A percentile compares a stretch with the other conserved stretches of the same genome.
These are phyloP conservation scores for Arachnomyces sp. DNA, from an alignment of 2,329 filamentous ascomycete genomes.

Conservation along the genomic window DNA sequence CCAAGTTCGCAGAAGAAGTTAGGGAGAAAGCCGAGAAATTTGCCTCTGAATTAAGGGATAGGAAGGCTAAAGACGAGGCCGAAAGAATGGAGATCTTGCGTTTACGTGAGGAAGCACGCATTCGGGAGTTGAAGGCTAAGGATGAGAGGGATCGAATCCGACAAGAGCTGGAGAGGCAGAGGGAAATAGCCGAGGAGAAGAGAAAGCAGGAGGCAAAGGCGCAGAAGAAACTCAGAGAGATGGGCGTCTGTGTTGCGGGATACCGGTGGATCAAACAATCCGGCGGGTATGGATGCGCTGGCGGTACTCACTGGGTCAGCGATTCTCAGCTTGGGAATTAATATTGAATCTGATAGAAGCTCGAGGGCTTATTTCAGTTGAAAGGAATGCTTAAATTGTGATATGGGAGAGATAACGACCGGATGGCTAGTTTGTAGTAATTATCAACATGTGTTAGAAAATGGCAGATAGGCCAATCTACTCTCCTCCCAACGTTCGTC, in stretches of 20 bases:
- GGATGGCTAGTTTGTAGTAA: too few relatives aligned
- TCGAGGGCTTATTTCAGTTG: too few relatives aligned
- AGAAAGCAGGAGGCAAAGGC: slow-evolving; percentile 31
- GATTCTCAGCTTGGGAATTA: slow-evolving; percentile 25
- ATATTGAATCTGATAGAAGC: too few relatives aligned
- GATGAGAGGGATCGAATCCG: slow-evolving; percentile 14
- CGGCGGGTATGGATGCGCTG: slow-evolving; percentile 54
- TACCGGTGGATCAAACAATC: slow-evolving; percentile 54
- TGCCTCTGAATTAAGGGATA: background rate
- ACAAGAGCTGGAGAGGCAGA: slow-evolving; percentile 30
- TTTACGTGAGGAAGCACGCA: slow-evolving; percentile 19
- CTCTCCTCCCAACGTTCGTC: too few relatives aligned
- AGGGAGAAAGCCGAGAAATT: slow-evolving; percentile 10
- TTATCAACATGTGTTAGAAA: too few relatives aligned
- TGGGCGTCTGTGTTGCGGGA: slow-evolving; percentile 51
- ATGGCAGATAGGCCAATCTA: too few relatives aligned
- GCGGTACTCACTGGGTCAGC: slow-evolving; percentile 49
- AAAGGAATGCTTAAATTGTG: too few relatives aligned
- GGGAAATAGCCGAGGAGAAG: slow-evolving; percentile 31
- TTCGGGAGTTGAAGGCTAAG: slow-evolving; percentile 11
- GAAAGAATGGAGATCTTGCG: slow-evolving; percentile 10
- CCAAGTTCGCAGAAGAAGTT: slow-evolving; percentile 13
- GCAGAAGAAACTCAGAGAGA: slow-evolving; percentile 41
- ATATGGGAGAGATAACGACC: too few relatives aligned
- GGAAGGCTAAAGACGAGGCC: slow-evolving; percentile 13